Base-by-base conservation (phyloP, 257 asterid species). In the Mitragyna speciosa region DNA sequence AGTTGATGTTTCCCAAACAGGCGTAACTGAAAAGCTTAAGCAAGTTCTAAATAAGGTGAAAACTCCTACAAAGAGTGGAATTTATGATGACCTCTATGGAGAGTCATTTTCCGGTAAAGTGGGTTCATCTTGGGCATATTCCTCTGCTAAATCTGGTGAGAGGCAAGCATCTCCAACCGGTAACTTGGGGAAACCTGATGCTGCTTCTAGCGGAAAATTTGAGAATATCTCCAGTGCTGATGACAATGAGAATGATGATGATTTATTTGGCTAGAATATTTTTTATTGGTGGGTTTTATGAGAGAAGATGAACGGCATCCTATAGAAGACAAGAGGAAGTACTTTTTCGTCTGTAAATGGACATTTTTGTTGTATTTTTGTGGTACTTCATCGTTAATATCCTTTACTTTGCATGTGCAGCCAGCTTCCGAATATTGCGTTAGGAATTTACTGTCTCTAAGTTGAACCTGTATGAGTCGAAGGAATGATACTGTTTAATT, bases 31-130 rank as follows among this genome's bases (percentile, higher is more conserved):
- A 83, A 96, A 89, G 80, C 97, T 96, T 75, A 82, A 94, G 83
- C 89, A 92, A 84, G 98, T 93, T 68, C 87, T 93, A 85, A 87
- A 95, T 87, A 92, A 89, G 91, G 93, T 93, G 79, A 95, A 91
- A 86, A 82, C 90, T 86, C 91, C 93, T 16, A 84, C 91, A 26
- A 93, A 86, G 87, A 86, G 88, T 83, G 98, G 98, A 70, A 94
- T 96, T 67, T 96, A 94, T 70, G 98, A 90, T 79, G 98, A 91
- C 86, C 94, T 96, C 51, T 94, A 90, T 84, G 98, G 98, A 78
- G 99, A 94, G 68, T 89, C 98, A 9, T 84, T 87, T 77, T 82
- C 93, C n/a, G 90, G 83, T 41, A 91, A 92, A 84, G 97, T 90
- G 5, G 98, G 98, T 59, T 89, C 96, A 63, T 89, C 96, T 81